These are phyloP conservation scores for Fusarium incarnatum DNA, from an alignment of 2,329 filamentous ascomycete genomes.

Conservation along the genomic window DNA sequence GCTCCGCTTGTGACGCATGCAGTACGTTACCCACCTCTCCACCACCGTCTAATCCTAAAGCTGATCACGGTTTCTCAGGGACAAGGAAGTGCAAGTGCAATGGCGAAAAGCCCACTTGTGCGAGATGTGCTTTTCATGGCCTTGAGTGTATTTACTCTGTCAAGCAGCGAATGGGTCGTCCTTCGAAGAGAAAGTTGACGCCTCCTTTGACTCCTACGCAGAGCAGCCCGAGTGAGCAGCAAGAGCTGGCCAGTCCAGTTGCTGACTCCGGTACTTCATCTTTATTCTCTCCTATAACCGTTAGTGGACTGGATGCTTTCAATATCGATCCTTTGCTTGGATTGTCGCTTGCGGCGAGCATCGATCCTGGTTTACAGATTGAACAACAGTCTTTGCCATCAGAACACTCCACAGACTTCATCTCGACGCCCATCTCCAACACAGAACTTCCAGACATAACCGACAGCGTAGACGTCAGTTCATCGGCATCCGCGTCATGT, in stretches of 20 bases:
- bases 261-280: background rate
- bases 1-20: conserved; percentile 7
- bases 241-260: rapidly evolving
- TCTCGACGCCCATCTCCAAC: rapidly evolving
- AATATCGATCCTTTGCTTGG: background rate
- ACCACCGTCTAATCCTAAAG: rapidly evolving
- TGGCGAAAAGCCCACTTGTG: background rate
- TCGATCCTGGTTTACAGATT: rapidly evolving
- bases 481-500: background rate
- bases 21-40: background rate
- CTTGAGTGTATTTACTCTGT: background rate
- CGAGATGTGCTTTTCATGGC: rapidly evolving
- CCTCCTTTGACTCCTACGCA: background rate
- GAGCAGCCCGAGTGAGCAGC: background rate
- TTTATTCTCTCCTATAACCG: background rate
- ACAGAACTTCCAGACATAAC: background rate
- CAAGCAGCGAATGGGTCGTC: background rate
- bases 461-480: too few relatives aligned
- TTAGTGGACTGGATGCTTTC: background rate
- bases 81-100: conserved; percentile 2
- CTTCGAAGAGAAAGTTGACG: background rate
- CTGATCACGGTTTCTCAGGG: background rate
- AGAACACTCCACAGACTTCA: rapidly evolving
- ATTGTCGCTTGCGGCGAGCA: background rate
- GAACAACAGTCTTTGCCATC: rapidly evolving